phyloP scores from a whole-genome alignment of 2,329 filamentous ascomycete species.

The Colletotrichum tabaci region DNA sequence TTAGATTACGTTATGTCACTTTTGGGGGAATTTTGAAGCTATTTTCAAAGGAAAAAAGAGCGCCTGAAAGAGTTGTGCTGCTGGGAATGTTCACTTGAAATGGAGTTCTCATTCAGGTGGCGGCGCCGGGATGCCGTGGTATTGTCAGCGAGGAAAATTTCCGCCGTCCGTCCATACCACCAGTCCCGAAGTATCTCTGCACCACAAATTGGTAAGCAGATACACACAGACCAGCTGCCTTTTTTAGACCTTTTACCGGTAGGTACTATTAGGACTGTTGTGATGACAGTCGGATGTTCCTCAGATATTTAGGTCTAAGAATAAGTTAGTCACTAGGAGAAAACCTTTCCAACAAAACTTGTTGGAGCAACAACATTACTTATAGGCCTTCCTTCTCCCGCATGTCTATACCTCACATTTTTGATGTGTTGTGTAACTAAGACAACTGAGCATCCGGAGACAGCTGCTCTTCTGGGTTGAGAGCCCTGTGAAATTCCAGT shows the following conservation, averaged over 20 bases:
- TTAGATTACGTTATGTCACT: neutral
- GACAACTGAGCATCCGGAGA: constrained; percentile 4
- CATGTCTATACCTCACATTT: no score
- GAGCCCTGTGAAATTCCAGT: constrained; percentile 33
- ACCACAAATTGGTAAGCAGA: constrained; percentile 41
- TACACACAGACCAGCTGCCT: constrained; percentile 36
- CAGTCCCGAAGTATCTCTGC: constrained; percentile 31
- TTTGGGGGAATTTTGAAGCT: neutral
- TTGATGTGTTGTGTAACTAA: neutral
- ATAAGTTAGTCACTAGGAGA: no score
- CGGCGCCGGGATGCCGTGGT: constrained; percentile 24
- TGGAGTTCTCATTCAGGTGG: constrained; percentile 20
- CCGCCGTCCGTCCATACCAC: constrained; percentile 8
- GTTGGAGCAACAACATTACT: neutral
- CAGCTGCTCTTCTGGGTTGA: constrained; percentile 29
- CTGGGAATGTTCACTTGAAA: constrained; percentile 14
- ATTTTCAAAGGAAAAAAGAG: neutral
- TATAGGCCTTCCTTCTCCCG: neutral
- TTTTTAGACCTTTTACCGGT: neutral
- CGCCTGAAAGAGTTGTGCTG: constrained; percentile 3
- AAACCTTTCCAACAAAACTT: neutral
- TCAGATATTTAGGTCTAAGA: neutral
- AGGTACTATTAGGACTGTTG: neutral
- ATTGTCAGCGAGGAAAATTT: constrained; percentile 39
- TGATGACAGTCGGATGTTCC: neutral